Conservation (phyloP, 164 flowering plant species). For the Berberis thunbergii region DNA sequence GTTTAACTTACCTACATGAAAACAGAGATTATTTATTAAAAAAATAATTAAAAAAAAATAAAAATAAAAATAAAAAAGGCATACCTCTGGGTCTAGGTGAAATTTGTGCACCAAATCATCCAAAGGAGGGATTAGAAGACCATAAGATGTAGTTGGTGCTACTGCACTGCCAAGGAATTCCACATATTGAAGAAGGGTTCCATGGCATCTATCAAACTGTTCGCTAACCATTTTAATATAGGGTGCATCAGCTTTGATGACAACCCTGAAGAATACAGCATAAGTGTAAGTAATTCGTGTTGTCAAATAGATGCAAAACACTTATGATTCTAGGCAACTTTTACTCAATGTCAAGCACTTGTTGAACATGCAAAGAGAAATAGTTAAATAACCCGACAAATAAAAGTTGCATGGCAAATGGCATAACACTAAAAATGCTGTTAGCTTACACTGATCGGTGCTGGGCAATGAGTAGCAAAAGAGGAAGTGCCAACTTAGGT, state of each 20-base stretch:
- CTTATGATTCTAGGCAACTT: too few relatives aligned
- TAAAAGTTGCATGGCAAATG: not conserved
- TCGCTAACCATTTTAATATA: constrained; percentile 96
- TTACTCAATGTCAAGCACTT: too few relatives aligned
- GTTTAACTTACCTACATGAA: too few relatives aligned
- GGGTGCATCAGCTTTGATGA: constrained; percentile 83
- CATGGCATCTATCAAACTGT: constrained; percentile 98
- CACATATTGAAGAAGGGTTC: constrained; percentile 92
- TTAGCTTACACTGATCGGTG: constrained; percentile 86
- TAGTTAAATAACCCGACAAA: not conserved
- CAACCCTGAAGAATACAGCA: constrained; percentile 50
- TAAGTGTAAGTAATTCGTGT: not conserved
- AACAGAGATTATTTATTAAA: too few relatives aligned
- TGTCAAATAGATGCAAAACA: too few relatives aligned
- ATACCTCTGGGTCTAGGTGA: constrained; percentile 97
- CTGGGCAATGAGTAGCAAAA: constrained; percentile 85
- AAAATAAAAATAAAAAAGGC: not conserved
- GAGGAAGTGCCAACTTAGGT: constrained; percentile 89
- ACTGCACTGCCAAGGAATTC: constrained; percentile 86
- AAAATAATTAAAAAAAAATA: not conserved
- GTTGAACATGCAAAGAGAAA: too few relatives aligned
- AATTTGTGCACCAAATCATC: constrained; percentile 77
- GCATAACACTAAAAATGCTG: too few relatives aligned
- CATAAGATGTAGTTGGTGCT: constrained; percentile 61
- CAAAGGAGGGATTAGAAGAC: constrained; percentile 75